These are phyloP conservation scores for Harringtonia aguacate DNA, from an alignment of 2,329 filamentous ascomycete genomes.

Conservation along the genomic window DNA sequence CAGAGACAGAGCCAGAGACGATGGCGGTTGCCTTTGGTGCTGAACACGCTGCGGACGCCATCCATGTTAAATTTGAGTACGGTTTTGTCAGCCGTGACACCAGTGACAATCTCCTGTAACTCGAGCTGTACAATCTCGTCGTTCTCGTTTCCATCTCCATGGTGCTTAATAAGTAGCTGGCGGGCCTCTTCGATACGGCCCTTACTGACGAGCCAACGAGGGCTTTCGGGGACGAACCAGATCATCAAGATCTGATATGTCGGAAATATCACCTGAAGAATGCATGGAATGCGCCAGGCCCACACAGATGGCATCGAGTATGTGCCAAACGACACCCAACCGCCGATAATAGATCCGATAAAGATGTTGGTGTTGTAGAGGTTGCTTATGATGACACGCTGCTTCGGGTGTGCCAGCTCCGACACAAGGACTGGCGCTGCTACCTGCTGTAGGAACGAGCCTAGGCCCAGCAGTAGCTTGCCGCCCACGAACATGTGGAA, in stretches of 20 bases:
- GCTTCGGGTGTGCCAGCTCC: slow-evolving; percentile 22
- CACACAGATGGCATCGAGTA: slow-evolving; percentile 1
- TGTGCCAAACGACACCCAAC: slow-evolving; percentile 7
- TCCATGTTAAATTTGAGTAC: neutral
- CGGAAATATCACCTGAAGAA: slow-evolving; percentile 5
- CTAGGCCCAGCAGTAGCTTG: slow-evolving; percentile 24
- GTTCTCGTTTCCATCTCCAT: neutral
- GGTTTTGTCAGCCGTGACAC: slow-evolving; percentile 3
- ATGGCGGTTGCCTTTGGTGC: slow-evolving; percentile 8
- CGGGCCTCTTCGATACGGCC: slow-evolving; percentile 5
- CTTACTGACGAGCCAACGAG: slow-evolving; percentile 14
- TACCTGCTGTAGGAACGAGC: slow-evolving; percentile 26
- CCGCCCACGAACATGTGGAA: slow-evolving; percentile 27
- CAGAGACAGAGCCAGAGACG: slow-evolving; percentile 5
- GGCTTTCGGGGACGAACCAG: slow-evolving; percentile 13
- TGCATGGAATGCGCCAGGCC: slow-evolving; percentile 7
- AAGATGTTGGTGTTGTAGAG: slow-evolving; percentile 3
- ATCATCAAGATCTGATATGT: slow-evolving; percentile 5
- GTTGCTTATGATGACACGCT: slow-evolving; percentile 19
- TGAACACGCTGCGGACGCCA: neutral
- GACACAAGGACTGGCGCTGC: slow-evolving; percentile 30
- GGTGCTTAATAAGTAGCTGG: neutral
- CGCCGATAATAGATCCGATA: slow-evolving; percentile 10
- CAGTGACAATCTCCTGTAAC: slow-evolving; percentile 1
- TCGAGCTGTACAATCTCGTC: slow-evolving; percentile 1